These are phyloP conservation scores for Tillandsia leiboldiana DNA, from an alignment of 176 grass and related monocot genomes.

Conservation along the genomic window DNA sequence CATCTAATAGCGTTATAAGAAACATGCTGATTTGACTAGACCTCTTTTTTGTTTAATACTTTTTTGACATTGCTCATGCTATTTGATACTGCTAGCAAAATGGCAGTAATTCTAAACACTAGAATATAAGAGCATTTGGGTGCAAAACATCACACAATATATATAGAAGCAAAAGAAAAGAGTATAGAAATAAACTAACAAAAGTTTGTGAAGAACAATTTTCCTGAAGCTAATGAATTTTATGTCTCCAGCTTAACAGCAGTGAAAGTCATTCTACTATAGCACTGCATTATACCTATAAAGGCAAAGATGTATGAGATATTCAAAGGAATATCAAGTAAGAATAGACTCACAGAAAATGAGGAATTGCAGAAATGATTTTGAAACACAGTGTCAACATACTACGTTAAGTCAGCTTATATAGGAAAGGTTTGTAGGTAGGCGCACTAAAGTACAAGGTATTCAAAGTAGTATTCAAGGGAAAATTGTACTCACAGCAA, in stretches of 20 bases:
- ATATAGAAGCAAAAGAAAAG: no score
- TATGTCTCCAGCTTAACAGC: neutral
- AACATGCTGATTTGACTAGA: no score
- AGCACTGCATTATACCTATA: neutral
- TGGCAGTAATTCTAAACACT: no score
- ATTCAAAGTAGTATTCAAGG: neutral
- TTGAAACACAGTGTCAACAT: conserved; percentile 68
- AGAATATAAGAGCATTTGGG: no score
- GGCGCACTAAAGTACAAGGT: neutral
- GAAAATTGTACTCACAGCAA: conserved; percentile 52
- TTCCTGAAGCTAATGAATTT: neutral
- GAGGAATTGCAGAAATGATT: conserved; percentile 75
- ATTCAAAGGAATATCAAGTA: neutral
- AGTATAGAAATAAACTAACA: no score
- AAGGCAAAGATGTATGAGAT: neutral
- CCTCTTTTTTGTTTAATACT: no score
- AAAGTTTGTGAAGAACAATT: neutral
- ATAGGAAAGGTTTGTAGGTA: no score
- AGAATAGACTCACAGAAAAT: conserved; percentile 56
- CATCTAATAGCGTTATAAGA: no score
- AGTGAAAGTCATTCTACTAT: neutral
- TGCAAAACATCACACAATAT: no score
- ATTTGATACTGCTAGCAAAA: no score
- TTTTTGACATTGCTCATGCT: no score
- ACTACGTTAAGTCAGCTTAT: no score